phyloP scores from a whole-genome alignment of 1,284 basidiomycete species.

The Phellopilus nigrolimitatus region DNA sequence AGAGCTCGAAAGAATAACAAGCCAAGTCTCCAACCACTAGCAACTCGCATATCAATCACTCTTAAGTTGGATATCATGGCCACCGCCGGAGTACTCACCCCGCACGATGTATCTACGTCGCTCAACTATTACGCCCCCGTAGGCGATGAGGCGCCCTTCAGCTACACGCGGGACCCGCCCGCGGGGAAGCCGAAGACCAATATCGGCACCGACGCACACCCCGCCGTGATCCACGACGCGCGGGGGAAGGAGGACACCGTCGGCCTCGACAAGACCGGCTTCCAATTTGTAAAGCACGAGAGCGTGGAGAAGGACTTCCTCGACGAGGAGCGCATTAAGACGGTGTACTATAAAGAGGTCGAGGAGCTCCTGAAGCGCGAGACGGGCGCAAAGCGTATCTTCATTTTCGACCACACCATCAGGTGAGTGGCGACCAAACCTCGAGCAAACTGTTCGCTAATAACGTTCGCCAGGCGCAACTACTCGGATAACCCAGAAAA shows the following conservation, averaged over 20 bases:
- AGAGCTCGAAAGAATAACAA: background rate
- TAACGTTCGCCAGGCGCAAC: constrained; percentile 9
- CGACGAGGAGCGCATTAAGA: constrained; percentile 24
- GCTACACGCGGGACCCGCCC: constrained; percentile 12
- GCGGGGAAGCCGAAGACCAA: constrained; percentile 14
- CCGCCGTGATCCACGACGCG: constrained; percentile 17
- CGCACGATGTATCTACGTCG: constrained; percentile 13
- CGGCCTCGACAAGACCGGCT: constrained; percentile 23
- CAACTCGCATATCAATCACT: background rate
- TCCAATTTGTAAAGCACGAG: constrained; percentile 17
- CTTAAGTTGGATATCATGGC: background rate
- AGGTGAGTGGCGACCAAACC: background rate
- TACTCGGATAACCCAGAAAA: background rate
- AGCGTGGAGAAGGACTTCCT: constrained; percentile 14
- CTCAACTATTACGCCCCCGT: constrained; percentile 19
- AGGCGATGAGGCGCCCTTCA: constrained; percentile 16
- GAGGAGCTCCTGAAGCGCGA: constrained; percentile 27
- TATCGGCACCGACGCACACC: constrained; percentile 10
- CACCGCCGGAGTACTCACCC: constrained; percentile 1
- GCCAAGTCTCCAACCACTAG: background rate
- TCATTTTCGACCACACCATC: constrained; percentile 27
- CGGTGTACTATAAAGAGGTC: constrained; percentile 27
- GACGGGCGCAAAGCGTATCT: constrained; percentile 27
- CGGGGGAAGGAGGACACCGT: constrained; percentile 19
- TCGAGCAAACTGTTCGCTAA: constrained; percentile 22